These are phyloP conservation scores for Papiliotrema terrestris DNA, from an alignment of 1,284 basidiomycete species.

Conservation along the genomic window DNA sequence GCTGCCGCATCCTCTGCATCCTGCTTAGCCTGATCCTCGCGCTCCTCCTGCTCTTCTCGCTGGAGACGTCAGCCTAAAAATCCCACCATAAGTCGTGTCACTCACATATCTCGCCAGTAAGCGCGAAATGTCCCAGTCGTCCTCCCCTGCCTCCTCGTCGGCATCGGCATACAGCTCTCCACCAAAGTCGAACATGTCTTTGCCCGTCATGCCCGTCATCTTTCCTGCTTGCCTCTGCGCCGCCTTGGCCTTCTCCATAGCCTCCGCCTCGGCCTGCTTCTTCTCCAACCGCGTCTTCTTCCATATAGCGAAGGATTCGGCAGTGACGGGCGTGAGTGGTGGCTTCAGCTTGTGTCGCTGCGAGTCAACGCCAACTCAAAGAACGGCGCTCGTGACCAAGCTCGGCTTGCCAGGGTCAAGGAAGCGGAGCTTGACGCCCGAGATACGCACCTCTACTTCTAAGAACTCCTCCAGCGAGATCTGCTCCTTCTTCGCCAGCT, in stretches of 20 bases:
- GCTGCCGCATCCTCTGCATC: slow-evolving; percentile 62
- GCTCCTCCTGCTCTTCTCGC: slow-evolving; percentile 56
- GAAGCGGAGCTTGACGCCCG: too few relatives aligned
- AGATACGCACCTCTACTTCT: slow-evolving; percentile 86
- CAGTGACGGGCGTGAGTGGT: slow-evolving; percentile 93
- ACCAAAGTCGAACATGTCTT: slow-evolving; percentile 97
- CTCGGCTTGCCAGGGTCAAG: too few relatives aligned
- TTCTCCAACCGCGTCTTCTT: slow-evolving; percentile 90
- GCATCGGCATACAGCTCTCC: slow-evolving; percentile 90
- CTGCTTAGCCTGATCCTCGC: slow-evolving; percentile 31
- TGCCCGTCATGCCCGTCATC: slow-evolving; percentile 86
- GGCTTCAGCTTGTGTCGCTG: slow-evolving; percentile 90
- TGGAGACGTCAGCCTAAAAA: slow-evolving; percentile 53
- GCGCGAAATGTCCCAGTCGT: slow-evolving; percentile 49
- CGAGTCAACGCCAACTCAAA: slow-evolving; percentile 51
- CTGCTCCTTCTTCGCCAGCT: slow-evolving; percentile 79
- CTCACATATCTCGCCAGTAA: slow-evolving; percentile 46
- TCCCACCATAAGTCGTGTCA: slow-evolving; percentile 51
- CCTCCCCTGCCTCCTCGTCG: slow-evolving; percentile 58
- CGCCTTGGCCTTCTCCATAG: slow-evolving; percentile 77
- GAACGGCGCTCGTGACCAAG: too few relatives aligned
- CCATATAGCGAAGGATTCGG: slow-evolving; percentile 89
- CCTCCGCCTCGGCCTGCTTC: slow-evolving; percentile 83
- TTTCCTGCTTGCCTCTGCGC: slow-evolving; percentile 83
- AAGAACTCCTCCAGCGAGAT: slow-evolving; percentile 97